A percentile compares a stretch with the other conserved stretches of the same genome.
Conservation (phyloP, 139 green algal genomes). For the Chlorokybus atmophyticus region DNA sequence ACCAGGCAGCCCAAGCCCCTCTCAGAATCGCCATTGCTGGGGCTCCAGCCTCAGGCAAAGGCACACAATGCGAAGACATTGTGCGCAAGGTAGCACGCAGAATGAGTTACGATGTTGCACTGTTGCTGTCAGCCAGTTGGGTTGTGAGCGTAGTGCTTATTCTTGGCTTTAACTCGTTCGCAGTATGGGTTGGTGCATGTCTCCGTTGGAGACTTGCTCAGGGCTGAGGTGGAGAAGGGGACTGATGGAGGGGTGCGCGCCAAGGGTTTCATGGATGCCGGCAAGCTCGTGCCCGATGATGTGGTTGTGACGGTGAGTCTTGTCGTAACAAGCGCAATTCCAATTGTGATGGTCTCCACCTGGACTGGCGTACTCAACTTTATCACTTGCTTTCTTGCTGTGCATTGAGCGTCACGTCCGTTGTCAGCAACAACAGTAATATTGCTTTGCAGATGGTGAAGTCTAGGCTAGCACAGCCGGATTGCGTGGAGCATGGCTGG, state of each 20-base stretch:
- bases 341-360: too few species aligned
- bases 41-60: slow-evolving; percentile 89
- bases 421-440: not conserved
- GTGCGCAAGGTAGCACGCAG: slow-evolving; percentile 30
- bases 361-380: too few species aligned
- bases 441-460: slow-evolving; percentile 61
- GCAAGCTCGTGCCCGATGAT: slow-evolving; percentile 86
- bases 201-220: slow-evolving; percentile 86
- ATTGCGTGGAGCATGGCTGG: slow-evolving; percentile 55
- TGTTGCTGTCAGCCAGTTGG: too few species aligned
- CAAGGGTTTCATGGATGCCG: slow-evolving; percentile 86
- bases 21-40: slow-evolving; percentile 71
- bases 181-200: slow-evolving; percentile 91
- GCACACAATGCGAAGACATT: slow-evolving; percentile 53
- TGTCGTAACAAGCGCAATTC: too few species aligned
- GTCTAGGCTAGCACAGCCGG: slow-evolving; percentile 34
- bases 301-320: slow-evolving; percentile 34
- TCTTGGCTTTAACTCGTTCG: slow-evolving; percentile 77
- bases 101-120: too few species aligned
- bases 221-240: slow-evolving; percentile 78
- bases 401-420: too few species aligned
- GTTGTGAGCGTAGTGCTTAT: slow-evolving; percentile 77
- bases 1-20: too few species aligned
- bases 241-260: slow-evolving; percentile 57
- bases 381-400: too few species aligned